Conservation (phyloP, 2,329 filamentous ascomycete genomes). For the Fusarium sp. region DNA sequence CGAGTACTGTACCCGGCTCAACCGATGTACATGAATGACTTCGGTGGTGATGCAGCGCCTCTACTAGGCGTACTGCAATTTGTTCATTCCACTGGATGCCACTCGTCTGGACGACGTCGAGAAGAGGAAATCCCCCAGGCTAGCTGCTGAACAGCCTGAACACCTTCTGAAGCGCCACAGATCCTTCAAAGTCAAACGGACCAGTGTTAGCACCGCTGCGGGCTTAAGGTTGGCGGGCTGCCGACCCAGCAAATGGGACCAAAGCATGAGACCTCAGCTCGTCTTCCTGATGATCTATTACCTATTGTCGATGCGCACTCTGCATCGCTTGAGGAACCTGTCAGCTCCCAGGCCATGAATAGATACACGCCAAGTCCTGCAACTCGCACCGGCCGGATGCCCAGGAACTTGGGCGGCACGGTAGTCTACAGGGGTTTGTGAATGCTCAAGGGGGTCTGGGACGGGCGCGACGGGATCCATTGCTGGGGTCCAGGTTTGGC, state of each 20-base stretch:
- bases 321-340: background rate
- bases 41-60: background rate
- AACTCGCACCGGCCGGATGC: background rate
- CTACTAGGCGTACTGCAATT: background rate
- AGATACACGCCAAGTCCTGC: conserved; percentile 6
- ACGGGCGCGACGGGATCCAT: background rate
- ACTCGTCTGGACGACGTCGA: background rate
- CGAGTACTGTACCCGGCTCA: background rate
- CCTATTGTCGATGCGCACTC: background rate
- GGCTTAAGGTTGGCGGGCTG: background rate
- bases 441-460: background rate
- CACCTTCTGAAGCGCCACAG: conserved; percentile 2
- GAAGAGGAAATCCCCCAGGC: background rate
- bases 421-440: background rate
- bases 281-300: conserved; percentile 2
- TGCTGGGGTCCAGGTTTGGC: background rate
- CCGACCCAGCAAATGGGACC: conserved; percentile 5
- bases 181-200: conserved; percentile 3
- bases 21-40: too few relatives aligned
- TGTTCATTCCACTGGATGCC: conserved; percentile 6
- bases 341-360: conserved; percentile 5
- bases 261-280: background rate
- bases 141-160: background rate
- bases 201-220: background rate
- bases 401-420: conserved; percentile 2